Conservation (phyloP, 2,329 filamentous ascomycete species). For the Fonsecaea pugnacius region DNA sequence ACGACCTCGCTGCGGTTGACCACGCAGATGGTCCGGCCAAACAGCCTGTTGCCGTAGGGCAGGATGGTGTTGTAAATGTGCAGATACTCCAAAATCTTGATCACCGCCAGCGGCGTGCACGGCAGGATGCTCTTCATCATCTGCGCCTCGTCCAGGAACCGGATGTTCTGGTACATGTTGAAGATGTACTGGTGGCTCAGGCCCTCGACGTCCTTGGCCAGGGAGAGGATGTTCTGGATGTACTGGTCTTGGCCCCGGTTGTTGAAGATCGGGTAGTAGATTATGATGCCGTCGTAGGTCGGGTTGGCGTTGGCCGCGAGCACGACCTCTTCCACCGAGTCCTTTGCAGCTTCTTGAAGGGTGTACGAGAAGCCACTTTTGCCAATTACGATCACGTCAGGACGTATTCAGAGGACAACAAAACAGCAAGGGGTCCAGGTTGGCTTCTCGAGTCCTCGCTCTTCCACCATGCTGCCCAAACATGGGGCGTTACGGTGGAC, state of each 20-base stretch:
- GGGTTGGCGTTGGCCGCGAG: conserved; percentile 80
- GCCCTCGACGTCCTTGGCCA: conserved; percentile 93
- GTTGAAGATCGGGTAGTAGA: conserved; percentile 98
- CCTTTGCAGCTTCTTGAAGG: conserved; percentile 80
- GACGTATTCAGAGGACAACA: conserved; percentile 4
- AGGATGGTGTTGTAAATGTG: conserved; percentile 96
- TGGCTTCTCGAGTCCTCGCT: not conserved
- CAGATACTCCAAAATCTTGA: conserved; percentile 95
- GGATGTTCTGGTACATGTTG: conserved; percentile 99
- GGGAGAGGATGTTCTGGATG: conserved; percentile 88
- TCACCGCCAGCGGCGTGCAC: conserved; percentile 91
- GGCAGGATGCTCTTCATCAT: conserved; percentile 88
- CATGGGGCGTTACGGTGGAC: not conserved
- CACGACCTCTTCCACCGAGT: conserved; percentile 86
- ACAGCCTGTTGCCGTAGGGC: conserved; percentile 87
- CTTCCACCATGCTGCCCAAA: conserved; percentile 5
- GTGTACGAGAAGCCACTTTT: conserved; percentile 78
- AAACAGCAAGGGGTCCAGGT: not conserved
- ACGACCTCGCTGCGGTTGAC: conserved; percentile 97
- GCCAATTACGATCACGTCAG: not conserved
- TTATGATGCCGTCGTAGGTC: conserved; percentile 83
- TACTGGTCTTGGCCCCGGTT: conserved; percentile 82
- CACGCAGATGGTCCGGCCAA: conserved; percentile 91
- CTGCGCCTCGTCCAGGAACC: conserved; percentile 83
- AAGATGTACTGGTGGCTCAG: conserved; percentile 91